Percentiles rank a stretch among this genome's conserved stretches.
Conservation (phyloP, 2,329 filamentous ascomycete genomes). For the Botryotinia calthae region DNA sequence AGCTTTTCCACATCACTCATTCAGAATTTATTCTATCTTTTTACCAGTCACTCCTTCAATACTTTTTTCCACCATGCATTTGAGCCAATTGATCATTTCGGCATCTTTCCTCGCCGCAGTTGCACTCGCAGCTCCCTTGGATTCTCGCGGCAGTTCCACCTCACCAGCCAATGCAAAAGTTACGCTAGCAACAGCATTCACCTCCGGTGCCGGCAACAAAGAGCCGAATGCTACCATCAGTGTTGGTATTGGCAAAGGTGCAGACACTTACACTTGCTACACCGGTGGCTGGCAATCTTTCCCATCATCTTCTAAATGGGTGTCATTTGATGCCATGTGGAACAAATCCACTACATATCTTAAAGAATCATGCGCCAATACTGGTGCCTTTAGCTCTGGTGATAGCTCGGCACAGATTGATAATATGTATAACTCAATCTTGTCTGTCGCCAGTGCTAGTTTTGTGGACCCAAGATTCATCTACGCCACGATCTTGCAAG, state of each 20-base stretch:
- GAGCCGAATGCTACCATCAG: conserved; percentile 28
- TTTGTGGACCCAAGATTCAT: conserved; percentile 38
- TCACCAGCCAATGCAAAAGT: conserved; percentile 21
- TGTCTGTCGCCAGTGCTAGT: conserved; percentile 29
- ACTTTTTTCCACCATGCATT: conserved; percentile 6
- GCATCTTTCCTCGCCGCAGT: background rate
- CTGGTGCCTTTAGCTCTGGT: conserved; percentile 26
- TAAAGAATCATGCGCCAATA: conserved; percentile 27
- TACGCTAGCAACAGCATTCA: conserved; percentile 22
- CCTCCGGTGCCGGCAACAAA: conserved; percentile 22
- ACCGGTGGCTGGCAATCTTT: conserved; percentile 33
- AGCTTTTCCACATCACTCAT: background rate
- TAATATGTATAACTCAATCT: conserved; percentile 30
- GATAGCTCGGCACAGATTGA: conserved; percentile 27
- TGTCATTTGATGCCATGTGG: conserved; percentile 36
- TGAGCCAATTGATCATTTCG: conserved; percentile 1
- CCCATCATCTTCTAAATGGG: conserved; percentile 31
- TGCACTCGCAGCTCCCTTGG: background rate
- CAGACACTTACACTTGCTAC: conserved; percentile 38
- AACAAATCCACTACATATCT: conserved; percentile 25
- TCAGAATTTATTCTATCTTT: background rate
- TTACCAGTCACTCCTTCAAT: background rate
- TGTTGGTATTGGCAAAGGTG: conserved; percentile 21
- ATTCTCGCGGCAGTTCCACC: background rate
- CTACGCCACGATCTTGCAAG: conserved; percentile 39